phyloP scores from a whole-genome alignment of 495 filamentous ascomycete species.

The Xylaria venustula region DNA sequence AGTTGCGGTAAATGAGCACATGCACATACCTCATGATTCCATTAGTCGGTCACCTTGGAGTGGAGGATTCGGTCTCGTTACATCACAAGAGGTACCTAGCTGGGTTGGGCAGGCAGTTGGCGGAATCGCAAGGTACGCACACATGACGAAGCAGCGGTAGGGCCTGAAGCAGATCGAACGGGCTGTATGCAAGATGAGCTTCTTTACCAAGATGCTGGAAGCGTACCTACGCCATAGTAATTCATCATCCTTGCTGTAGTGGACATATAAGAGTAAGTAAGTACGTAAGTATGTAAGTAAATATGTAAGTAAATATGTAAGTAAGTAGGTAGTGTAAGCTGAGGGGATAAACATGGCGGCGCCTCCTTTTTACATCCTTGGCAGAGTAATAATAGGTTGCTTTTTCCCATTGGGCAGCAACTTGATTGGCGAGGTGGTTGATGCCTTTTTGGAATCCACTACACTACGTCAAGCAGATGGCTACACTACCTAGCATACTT shows the following conservation, averaged over 20 bases:
- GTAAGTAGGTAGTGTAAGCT: not conserved
- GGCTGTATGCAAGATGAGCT: constrained; percentile 16
- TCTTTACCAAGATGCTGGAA: constrained; percentile 13
- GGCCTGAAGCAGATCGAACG: constrained; percentile 4
- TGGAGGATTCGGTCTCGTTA: not conserved
- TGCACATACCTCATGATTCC: no score
- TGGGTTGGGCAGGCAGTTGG: not conserved
- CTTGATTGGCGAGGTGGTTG: constrained; percentile 1
- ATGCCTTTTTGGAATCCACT: not conserved
- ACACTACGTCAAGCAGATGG: not conserved
- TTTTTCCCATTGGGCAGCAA: constrained; percentile 11
- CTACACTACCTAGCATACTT: not conserved
- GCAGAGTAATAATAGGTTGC: not conserved
- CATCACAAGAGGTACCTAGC: no score
- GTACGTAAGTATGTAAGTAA: not conserved
- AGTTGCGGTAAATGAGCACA: no score
- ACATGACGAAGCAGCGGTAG: not conserved
- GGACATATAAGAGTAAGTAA: no score
- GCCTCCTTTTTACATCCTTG: not conserved
- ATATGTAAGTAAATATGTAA: no score
- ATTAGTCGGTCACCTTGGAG: no score
- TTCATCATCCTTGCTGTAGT: not conserved
- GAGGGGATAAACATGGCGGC: not conserved
- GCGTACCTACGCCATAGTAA: not conserved
- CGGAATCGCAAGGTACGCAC: not conserved